These are phyloP conservation scores for Astrothelium macrocarpum DNA, from an alignment of 495 filamentous ascomycete species.

Conservation along the genomic window DNA sequence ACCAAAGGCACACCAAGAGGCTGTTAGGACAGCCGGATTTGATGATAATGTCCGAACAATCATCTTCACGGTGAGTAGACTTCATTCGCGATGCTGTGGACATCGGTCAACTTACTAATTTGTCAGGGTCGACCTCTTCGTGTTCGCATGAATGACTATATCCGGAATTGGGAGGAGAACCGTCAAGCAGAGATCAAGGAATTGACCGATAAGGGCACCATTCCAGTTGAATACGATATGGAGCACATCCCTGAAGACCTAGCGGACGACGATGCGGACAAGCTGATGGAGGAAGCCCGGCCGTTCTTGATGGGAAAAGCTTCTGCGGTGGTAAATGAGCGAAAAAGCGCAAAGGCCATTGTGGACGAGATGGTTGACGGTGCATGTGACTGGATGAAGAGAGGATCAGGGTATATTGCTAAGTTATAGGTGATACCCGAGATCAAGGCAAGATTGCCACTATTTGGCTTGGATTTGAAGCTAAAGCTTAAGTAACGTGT, in stretches of 20 bases:
- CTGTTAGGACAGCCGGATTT: constrained; percentile 81
- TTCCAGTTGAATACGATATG: constrained; percentile 50
- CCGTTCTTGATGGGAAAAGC: constrained; percentile 97
- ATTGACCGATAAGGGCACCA: constrained; percentile 74
- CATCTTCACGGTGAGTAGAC: constrained; percentile 65
- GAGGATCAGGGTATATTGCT: constrained; percentile 39
- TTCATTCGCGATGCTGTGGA: constrained; percentile 28
- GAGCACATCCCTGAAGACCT: constrained; percentile 68
- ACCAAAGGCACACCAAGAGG: constrained; percentile 90
- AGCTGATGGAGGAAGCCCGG: constrained; percentile 81
- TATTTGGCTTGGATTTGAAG: not conserved
- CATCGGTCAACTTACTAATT: constrained; percentile 34
- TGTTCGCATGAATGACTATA: constrained; percentile 87
- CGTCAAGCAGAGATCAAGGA: constrained; percentile 80
- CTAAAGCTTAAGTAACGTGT: not conserved
- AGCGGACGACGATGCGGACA: constrained; percentile 35
- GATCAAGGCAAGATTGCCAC: not conserved
- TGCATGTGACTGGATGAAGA: constrained; percentile 58
- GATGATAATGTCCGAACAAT: constrained; percentile 71
- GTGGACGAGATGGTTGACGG: constrained; percentile 91
- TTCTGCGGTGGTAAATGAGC: constrained; percentile 84
- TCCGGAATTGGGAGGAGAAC: constrained; percentile 92
- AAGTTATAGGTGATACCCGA: not conserved
- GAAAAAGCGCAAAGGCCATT: constrained; percentile 83
- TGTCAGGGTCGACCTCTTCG: constrained; percentile 65